Base-by-base conservation (phyloP, 2,329 filamentous ascomycete genomes). In the Corinectria fuckeliana region DNA sequence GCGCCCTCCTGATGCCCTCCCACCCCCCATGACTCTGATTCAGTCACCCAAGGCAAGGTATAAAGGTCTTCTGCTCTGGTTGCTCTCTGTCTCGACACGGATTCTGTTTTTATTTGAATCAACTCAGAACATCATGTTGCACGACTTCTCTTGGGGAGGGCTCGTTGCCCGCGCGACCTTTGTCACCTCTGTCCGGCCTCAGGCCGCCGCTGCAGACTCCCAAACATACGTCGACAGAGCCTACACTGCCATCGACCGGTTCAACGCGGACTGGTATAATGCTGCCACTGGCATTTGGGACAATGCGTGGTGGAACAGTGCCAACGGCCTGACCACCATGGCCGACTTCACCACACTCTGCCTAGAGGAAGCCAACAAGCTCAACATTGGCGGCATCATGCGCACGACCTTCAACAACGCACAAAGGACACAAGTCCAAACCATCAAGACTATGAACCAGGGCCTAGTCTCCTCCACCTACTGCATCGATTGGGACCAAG, bases 291-390 rank as follows among this genome's bases (percentile, higher is more conserved):
- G 90, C 3, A 77, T 90, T 11, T 92, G 87, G 87, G 75, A 85
- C 54, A 82, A 82, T 0, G 81, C 83, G 7, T 92, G 90, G 90
- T 92, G 90, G 90, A 91, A 91, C 69, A 83, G 83, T 52, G 90
- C 85, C 42, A 92, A 91, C 69, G 81, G 82, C 57, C 76, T 92
- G 59, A 90, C 87, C 0, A 82, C 81, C 3, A 74, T 91, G 16
- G 83, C 81, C 50, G 85, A 91, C 69, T 83, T 82, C 69, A 75
- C 78, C 4, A 54, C 60, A 10, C 61, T 79, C 8, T 72, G 76
- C 39, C 65, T 71, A 1, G 59, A 66, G 7, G 70, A 72, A 25
- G 76, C 76, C 32, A 75, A 76, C 50, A 48, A 69, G 42, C 67
- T 81, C 49, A 75, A 77, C 59, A 67, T 84, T 20, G 71, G 73